Percentiles rank a stretch among this genome's conserved stretches.
Evolutionary conservation across 148 eudicot genomes (phyloP).

Genomic region (Rhododendron ovatum): DNA sequence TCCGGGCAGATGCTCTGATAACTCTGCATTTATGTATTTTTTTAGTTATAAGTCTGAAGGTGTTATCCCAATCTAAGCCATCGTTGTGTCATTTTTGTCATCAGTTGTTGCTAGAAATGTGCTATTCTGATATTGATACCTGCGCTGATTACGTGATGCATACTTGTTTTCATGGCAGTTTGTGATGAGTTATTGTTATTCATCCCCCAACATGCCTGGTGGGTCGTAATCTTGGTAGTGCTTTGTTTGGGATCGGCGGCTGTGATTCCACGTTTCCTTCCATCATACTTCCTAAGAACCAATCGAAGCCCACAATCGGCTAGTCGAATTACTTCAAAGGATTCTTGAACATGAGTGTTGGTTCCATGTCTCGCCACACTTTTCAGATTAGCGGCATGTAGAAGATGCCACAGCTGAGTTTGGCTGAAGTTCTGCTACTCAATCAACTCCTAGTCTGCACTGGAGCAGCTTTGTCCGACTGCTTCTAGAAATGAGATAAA

Average conservation of each 20-base stretch:
- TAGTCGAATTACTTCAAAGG: constrained; percentile 23
- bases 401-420: constrained; percentile 4
- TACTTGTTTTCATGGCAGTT: constrained; percentile 42
- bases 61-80: neutral
- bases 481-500: neutral
- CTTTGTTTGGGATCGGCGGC: constrained; percentile 56
- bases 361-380: neutral
- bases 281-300: constrained; percentile 38
- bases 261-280: constrained; percentile 58
- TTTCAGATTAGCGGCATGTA: neutral
- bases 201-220: constrained; percentile 75
- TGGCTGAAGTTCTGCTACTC: neutral
- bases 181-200: constrained; percentile 83
- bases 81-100: neutral
- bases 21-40: neutral
- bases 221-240: constrained; percentile 57
- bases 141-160: neutral
- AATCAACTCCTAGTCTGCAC: neutral
- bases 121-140: neutral
- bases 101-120: neutral
- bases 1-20: neutral
- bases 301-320: constrained; percentile 21
- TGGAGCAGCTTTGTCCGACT: neutral
- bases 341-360: constrained; percentile 10
- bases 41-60: neutral